Evolutionary conservation across 257 asterid species (phyloP).

Genomic region (Capsicum chinense): DNA sequence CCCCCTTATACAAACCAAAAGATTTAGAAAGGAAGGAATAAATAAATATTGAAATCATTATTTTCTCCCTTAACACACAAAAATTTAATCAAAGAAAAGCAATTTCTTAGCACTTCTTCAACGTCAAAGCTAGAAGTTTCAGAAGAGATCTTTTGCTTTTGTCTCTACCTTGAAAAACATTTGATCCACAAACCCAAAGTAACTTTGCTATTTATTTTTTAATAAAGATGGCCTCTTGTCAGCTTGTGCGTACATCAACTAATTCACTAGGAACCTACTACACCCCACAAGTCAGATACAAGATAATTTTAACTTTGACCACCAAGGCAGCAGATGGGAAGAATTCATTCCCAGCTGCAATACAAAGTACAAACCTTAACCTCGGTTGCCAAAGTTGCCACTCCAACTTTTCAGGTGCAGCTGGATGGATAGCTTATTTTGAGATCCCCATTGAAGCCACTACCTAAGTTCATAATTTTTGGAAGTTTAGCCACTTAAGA

Average conservation of each 20-base stretch:
- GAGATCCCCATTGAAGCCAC: not conserved
- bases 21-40: not conserved
- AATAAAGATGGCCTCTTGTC: not conserved
- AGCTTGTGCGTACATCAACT: not conserved
- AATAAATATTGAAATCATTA: not conserved
- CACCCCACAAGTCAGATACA: not conserved
- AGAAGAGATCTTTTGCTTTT: not conserved
- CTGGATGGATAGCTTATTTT: not conserved
- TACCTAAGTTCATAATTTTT: not conserved
- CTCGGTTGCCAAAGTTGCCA: not conserved
- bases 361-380: not conserved
- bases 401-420: not conserved
- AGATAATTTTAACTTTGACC: slow-evolving; percentile 14
- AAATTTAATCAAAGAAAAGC: not conserved
- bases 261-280: not conserved
- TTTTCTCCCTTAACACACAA: not conserved
- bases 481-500: not conserved
- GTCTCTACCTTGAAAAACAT: not conserved
- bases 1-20: not conserved
- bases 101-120: slow-evolving; percentile 6
- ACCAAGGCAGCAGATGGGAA: not conserved
- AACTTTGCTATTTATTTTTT: not conserved
- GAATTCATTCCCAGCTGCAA: not conserved
- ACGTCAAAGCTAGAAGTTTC: not conserved
- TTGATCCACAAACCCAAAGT: slow-evolving; percentile 7